Conservation (phyloP, 2,329 filamentous ascomycete species). For the Metarhizium brunneum region DNA sequence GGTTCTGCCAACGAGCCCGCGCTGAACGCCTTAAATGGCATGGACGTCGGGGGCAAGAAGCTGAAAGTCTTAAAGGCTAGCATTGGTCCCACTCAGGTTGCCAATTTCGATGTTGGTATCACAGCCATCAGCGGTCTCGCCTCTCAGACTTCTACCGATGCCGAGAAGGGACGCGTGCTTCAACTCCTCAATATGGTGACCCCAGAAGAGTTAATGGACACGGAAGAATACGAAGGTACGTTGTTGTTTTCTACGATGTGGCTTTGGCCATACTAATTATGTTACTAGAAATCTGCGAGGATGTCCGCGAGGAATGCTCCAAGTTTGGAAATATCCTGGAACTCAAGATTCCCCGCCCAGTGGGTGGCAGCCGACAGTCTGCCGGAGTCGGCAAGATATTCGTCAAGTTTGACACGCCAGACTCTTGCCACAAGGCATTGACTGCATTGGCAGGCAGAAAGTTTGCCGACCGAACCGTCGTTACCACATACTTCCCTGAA, state of each 20-base stretch:
- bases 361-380: slow-evolving; percentile 71
- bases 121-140: slow-evolving; percentile 98
- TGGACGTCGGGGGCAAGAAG: slow-evolving; percentile 81
- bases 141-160: slow-evolving; percentile 70
- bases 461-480: slow-evolving; percentile 92
- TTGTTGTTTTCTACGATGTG: background rate
- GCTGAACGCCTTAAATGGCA: slow-evolving; percentile 82
- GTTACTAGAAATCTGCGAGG: slow-evolving; percentile 80
- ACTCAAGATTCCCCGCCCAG: slow-evolving; percentile 88
- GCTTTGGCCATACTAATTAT: slow-evolving; percentile 1
- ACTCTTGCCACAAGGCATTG: slow-evolving; percentile 75
- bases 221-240: slow-evolving; percentile 89
- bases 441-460: slow-evolving; percentile 88
- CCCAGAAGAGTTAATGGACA: slow-evolving; percentile 84
- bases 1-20: slow-evolving; percentile 65
- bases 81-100: slow-evolving; percentile 86
- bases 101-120: slow-evolving; percentile 88
- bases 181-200: slow-evolving; percentile 99
- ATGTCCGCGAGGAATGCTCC: slow-evolving; percentile 83
- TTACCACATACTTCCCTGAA: slow-evolving; percentile 94
- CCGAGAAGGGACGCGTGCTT: slow-evolving; percentile 74
- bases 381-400: slow-evolving; percentile 96
- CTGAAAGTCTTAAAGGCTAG: slow-evolving; percentile 84
- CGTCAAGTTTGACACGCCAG: slow-evolving; percentile 77
- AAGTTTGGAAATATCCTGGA: slow-evolving; percentile 82